phyloP scores from a whole-genome alignment of 1,284 basidiomycete genomes.

The Heterobasidion occidentale region DNA sequence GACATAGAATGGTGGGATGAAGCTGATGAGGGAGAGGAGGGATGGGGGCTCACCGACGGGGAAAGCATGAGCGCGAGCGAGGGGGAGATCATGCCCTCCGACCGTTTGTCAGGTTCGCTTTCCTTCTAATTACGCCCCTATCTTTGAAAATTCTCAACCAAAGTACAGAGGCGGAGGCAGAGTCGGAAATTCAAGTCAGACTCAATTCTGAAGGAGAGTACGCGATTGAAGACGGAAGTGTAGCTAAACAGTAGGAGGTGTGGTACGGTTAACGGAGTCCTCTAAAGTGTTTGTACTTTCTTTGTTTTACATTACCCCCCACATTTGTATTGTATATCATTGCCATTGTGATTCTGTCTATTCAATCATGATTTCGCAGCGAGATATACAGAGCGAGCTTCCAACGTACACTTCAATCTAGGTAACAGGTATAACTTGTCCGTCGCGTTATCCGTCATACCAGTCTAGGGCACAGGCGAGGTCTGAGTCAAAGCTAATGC shows the following conservation, averaged over 20 bases:
- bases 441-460: no score
- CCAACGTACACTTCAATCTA: no score
- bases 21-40: constrained; percentile 6
- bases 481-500: constrained; percentile 12
- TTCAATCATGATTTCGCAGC: neutral
- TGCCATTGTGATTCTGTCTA: neutral
- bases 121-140: neutral
- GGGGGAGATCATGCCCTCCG: constrained; percentile 7
- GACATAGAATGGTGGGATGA: constrained; percentile 6
- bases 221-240: constrained; percentile 7
- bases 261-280: no score
- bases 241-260: neutral
- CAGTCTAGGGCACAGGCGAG: neutral
- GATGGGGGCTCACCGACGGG: constrained; percentile 14
- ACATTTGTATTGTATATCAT: neutral
- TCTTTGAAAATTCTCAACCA: neutral
- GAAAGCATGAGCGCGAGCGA: constrained; percentile 15
- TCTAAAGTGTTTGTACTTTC: no score
- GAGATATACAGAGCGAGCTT: no score
- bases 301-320: no score
- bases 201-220: constrained; percentile 12
- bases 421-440: neutral
- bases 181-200: constrained; percentile 10
- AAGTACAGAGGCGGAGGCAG: neutral
- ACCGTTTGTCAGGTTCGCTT: constrained; percentile 5